Conservation (phyloP, 306 rosid genomes). For the Cicer judaicum region DNA sequence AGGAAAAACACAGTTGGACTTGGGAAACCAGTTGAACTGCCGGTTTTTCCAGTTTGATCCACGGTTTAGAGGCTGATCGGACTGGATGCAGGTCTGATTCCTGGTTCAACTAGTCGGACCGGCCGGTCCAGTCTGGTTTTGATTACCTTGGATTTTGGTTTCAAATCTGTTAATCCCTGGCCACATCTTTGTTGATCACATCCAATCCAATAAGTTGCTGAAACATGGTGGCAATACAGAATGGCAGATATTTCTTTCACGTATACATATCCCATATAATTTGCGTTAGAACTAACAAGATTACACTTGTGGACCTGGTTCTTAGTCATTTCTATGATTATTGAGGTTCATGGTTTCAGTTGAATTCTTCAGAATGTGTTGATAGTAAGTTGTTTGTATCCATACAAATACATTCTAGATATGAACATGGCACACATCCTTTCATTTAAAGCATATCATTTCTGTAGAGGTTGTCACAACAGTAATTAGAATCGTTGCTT, state of each 20-base stretch:
- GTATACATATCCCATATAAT: no score
- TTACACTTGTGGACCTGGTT: conserved; percentile 6
- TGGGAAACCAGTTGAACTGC: no score
- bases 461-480: conserved; percentile 10
- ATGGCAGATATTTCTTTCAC: no score
- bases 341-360: neutral
- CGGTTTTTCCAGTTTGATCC: no score
- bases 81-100: no score
- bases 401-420: neutral
- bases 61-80: no score
- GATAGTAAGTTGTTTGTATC: conserved; percentile 2
- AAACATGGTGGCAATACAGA: no score
- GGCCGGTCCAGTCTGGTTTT: no score
- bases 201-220: neutral
- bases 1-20: no score
- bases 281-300: neutral
- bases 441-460: conserved; percentile 17
- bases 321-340: conserved; percentile 22
- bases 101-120: no score
- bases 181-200: neutral
- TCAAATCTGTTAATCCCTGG: neutral
- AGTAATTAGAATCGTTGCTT: conserved; percentile 5
- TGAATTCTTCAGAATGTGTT: neutral
- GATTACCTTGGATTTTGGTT: no score
- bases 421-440: neutral